phyloP scores from a whole-genome alignment of 169 alveolate species.

The Plasmodium inui region DNA sequence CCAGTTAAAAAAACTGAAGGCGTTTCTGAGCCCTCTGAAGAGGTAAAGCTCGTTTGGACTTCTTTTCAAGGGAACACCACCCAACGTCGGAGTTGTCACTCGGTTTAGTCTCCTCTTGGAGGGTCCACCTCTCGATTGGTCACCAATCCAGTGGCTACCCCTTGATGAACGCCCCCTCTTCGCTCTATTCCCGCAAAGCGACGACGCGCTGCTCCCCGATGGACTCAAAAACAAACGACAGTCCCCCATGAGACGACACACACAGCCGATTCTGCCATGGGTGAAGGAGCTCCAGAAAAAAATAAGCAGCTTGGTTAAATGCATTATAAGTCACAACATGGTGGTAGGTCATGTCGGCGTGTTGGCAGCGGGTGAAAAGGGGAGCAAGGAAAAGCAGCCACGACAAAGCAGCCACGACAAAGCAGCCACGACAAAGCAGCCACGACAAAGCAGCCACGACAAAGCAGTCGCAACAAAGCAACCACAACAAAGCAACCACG shows the following conservation, averaged over 20 bases:
- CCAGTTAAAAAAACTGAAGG: slow-evolving; percentile 1
- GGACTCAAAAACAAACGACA: neutral
- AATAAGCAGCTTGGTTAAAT: neutral
- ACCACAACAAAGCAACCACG: neutral
- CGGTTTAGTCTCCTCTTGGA: slow-evolving; percentile 1
- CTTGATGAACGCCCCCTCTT: neutral
- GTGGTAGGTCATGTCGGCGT: neutral
- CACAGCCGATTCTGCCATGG: neutral
- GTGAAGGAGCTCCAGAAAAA: neutral
- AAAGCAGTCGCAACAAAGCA: neutral
- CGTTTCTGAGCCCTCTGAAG: slow-evolving; percentile 19
- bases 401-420: neutral
- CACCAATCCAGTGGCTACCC: neutral
- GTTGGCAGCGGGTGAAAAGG: neutral
- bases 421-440: neutral
- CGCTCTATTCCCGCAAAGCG: neutral
- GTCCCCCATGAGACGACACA: neutral
- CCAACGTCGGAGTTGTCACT: neutral
- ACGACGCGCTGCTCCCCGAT: neutral
- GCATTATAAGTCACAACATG: neutral
- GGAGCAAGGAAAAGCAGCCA: neutral
- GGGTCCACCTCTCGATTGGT: neutral
- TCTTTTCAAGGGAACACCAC: neutral
- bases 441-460: neutral
- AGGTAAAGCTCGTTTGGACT: neutral